These are phyloP conservation scores for Alternaria triticina DNA, from an alignment of 2,329 filamentous ascomycete species.

Conservation along the genomic window DNA sequence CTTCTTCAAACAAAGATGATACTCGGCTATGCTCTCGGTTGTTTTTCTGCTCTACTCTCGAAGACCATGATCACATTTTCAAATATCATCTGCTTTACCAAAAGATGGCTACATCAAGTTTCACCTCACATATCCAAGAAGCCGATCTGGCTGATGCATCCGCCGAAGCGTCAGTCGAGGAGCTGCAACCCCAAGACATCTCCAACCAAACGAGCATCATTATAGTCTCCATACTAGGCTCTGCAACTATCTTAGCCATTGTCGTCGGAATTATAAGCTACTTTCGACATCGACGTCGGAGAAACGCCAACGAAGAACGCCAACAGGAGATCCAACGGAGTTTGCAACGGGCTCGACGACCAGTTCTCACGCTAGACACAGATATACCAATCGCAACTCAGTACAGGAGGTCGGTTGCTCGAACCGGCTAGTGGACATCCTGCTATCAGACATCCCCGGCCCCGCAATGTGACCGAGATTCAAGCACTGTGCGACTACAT, in stretches of 20 bases:
- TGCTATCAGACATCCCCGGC: neutral
- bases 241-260: neutral
- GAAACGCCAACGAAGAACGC: neutral
- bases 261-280: conserved; percentile 1
- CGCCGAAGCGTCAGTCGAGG: neutral
- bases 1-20: neutral
- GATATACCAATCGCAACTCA: neutral
- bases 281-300: neutral
- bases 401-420: neutral
- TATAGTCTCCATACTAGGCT: neutral
- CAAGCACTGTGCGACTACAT: neutral
- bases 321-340: conserved; percentile 10
- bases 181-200: neutral
- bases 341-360: neutral
- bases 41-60: neutral
- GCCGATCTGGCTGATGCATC: neutral
- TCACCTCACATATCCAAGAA: neutral
- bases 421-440: neutral
- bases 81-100: neutral
- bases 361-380: neutral
- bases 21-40: neutral
- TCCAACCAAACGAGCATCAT: conserved; percentile 1
- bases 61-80: neutral
- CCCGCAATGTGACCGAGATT: neutral
- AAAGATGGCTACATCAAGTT: neutral